Base-by-base conservation (phyloP, 75 land plant species). In the Pinus taeda region DNA sequence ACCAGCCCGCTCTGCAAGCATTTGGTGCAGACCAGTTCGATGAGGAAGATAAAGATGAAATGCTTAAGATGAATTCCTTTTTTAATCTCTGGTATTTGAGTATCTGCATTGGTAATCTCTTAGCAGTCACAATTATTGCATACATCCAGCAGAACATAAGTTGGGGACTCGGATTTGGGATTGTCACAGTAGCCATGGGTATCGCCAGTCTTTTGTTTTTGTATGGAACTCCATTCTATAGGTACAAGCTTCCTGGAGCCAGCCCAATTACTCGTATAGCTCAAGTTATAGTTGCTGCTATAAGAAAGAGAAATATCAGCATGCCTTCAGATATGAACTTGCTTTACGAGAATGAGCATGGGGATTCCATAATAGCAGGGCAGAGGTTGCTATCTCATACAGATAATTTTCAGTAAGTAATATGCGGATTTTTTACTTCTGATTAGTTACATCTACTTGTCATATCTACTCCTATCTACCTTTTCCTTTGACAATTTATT, bases 271-370 rank as follows among this genome's bases (percentile, higher is more conserved):
- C 33, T 33, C 33, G 33, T 33, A 33, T 33, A 33, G 33, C 33
- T 33, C 33, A 33, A 33, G 33, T 33, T 1, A 2, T 91, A 20
- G 90, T 87, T 3, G 92, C 92, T 2, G 90, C 98, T 5, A 13
- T 83, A 33, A 42, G 78, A 5, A 93, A 95, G 76, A 74, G 93
- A n/a, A 78, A 79, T 11, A 60, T 83, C 12, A 60, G 37, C 20
- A 36, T n/a, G 17, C 76, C 63, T 33, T 33, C 26, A 24, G 20
- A 33, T 33, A 33, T 33, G 1, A 33, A 33, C 33, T 33, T 33
- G 33, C 33, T 33, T 33, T 33, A 33, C 33, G 33, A 67, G 71
- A 26, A 26, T 12, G 14, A 12, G 15, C 1, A 24, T 67, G 24
- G 20, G 71, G 71, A 67, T 12, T 18, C 13, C n/a, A 17, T 60